Evolutionary conservation across 2,329 filamentous ascomycete species (phyloP).

Genomic region (Neofusicoccum sp.): DNA sequence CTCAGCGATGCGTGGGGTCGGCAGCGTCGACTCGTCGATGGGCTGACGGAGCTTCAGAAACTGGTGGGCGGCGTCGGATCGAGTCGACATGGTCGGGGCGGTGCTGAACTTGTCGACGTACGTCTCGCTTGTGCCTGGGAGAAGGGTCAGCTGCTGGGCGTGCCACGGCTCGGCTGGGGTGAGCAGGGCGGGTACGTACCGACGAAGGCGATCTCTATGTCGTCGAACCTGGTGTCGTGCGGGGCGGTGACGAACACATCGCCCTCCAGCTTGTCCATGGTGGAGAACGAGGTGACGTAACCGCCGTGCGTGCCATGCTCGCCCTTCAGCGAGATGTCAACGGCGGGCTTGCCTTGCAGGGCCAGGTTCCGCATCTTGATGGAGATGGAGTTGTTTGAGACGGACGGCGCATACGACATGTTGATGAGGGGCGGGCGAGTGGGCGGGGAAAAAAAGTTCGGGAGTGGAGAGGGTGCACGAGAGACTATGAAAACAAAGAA

Average conservation of each 20-base stretch:
- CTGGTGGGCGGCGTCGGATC: constrained; percentile 59
- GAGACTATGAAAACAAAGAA: background rate
- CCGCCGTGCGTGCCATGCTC: constrained; percentile 31
- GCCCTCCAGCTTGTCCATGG: constrained; percentile 60
- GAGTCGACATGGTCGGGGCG: constrained; percentile 55
- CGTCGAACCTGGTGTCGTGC: constrained; percentile 59
- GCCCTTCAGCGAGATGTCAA: constrained; percentile 47
- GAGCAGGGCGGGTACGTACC: constrained; percentile 43
- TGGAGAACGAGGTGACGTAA: constrained; percentile 56
- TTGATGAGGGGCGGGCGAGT: background rate
- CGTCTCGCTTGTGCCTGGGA: constrained; percentile 52
- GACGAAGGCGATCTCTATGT: constrained; percentile 61
- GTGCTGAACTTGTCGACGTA: constrained; percentile 58
- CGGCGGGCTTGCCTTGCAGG: constrained; percentile 40
- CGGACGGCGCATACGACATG: background rate
- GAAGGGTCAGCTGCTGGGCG: constrained; percentile 24
- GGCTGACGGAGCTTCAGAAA: constrained; percentile 67
- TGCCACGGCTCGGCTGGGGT: background rate
- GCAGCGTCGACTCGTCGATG: constrained; percentile 55
- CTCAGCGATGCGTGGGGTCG: constrained; percentile 56
- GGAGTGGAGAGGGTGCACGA: background rate
- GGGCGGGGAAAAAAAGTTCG: background rate
- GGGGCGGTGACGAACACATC: constrained; percentile 52
- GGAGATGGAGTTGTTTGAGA: constrained; percentile 10
- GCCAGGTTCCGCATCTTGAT: constrained; percentile 38